Evolutionary conservation across 2,329 filamentous ascomycete genomes (phyloP).

Genomic region (Alternaria incomplexa): DNA sequence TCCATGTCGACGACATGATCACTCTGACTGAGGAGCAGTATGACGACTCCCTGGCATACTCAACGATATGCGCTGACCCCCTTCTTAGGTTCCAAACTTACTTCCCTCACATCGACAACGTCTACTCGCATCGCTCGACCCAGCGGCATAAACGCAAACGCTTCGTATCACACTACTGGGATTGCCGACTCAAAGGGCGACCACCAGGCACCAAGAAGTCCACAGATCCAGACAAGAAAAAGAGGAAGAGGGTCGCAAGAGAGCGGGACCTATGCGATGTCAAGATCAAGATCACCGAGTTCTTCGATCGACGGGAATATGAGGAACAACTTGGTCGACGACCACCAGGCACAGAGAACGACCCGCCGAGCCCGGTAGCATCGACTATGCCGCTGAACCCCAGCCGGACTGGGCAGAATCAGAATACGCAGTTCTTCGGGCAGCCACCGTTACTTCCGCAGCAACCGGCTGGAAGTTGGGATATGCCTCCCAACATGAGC

Average conservation of each 20-base stretch:
- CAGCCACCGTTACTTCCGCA: conserved; percentile 21
- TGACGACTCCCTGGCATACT: conserved; percentile 21
- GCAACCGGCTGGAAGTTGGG: conserved; percentile 30
- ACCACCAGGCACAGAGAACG: conserved; percentile 25
- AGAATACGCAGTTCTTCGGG: conserved; percentile 28
- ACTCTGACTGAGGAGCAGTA: conserved; percentile 77
- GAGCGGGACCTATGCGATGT: conserved; percentile 83
- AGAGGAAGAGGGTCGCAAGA: conserved; percentile 76
- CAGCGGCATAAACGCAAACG: conserved; percentile 81
- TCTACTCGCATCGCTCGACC: conserved; percentile 83
- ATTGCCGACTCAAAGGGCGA: conserved; percentile 80
- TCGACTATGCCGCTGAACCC: conserved; percentile 5
- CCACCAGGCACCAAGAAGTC: conserved; percentile 81
- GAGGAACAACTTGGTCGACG: conserved; percentile 42
- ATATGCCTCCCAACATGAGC: conserved; percentile 25
- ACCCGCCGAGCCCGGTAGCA: conserved; percentile 11
- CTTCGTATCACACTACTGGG: conserved; percentile 85
- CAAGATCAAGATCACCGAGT: conserved; percentile 86
- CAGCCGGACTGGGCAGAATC: conserved; percentile 10
- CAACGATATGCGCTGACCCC: neutral
- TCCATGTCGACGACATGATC: conserved; percentile 76
- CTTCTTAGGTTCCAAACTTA: conserved; percentile 74
- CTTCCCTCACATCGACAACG: conserved; percentile 82
- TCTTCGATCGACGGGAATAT: conserved; percentile 63
- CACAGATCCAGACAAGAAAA: conserved; percentile 81